Evolutionary conservation across 163 green algal genomes (phyloP), one percentile per base, ranked within the genome.

Genomic region (Chloroidium sp.): DNA sequence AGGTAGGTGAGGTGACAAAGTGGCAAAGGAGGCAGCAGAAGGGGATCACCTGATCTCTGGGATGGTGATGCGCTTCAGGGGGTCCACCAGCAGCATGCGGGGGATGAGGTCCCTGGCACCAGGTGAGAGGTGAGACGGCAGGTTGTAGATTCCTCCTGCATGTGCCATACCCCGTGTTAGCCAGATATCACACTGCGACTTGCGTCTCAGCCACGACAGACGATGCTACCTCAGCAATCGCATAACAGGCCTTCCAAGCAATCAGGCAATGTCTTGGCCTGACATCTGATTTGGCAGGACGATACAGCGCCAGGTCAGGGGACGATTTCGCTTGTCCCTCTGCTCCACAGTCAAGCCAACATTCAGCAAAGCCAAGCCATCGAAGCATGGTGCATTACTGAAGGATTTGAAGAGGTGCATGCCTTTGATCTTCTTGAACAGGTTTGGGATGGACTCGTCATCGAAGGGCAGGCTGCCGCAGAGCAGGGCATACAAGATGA

Each of bases 351-450:
- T 1, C 76, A 2, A 14, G 79, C 57, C 76, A 59, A 84, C 3
- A 62, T 14, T 75, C 61, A 82, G 12, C 4, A 10, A 81, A 75
- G 75, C 57, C 3, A 74, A 3, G 59, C 6, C 77, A 8, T 64
- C 1, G 61, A 79, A 60, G 61, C 8, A 68, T 59, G 62, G 2
- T 60, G 77, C 75, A 59, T 13, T 61, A 12, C 10, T 36, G 0
- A 1, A 2, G 1, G 36, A 0, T 0, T 67, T 85, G 3, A 88
- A 89, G 67, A 78, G 36, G 36, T 36, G 36, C 36, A 36, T 36
- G 36, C 36, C 76, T 89, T 99, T 99, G 89, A 99, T 99, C 89
- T 99, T 99, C 83, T 98, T 98, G 90, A 99, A 99, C 77, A 99
- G 93, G 87, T 98, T 99, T 72, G 96, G 96, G 83, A 99, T 99